These are phyloP conservation scores for Geranium brycei DNA, from an alignment of 345 rosid species.

Conservation along the genomic window DNA sequence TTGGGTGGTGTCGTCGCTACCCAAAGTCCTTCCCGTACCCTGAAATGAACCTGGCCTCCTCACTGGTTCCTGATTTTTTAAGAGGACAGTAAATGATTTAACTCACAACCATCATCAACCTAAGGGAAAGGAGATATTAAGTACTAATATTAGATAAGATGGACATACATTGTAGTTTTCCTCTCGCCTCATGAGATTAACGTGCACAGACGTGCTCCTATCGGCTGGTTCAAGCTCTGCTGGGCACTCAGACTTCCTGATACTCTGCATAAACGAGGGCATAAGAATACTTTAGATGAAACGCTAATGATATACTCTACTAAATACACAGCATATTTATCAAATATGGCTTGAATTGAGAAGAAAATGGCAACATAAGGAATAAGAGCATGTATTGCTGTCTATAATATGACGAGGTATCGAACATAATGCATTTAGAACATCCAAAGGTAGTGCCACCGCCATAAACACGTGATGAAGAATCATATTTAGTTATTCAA, in stretches of 20 bases:
- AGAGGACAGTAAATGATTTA: background rate
- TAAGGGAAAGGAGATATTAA: background rate
- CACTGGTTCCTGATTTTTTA: slow-evolving; percentile 31
- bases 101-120: background rate
- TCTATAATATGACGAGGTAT: background rate
- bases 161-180: slow-evolving; percentile 46
- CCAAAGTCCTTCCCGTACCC: slow-evolving; percentile 58
- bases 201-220: slow-evolving; percentile 50
- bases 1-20: slow-evolving; percentile 15
- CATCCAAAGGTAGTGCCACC: background rate
- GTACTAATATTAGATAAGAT: background rate
- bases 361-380: too few species aligned
- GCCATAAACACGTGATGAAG: background rate
- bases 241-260: slow-evolving; percentile 62
- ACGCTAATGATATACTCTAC: background rate
- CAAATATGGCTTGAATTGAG: too few species aligned
- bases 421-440: too few species aligned
- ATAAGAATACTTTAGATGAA: slow-evolving; percentile 4
- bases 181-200: slow-evolving; percentile 56
- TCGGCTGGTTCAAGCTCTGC: slow-evolving; percentile 63
- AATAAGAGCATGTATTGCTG: background rate
- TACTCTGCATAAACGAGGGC: slow-evolving; percentile 42
- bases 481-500: background rate
- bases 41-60: slow-evolving; percentile 27
- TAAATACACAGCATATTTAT: too few species aligned